Evolutionary conservation across 371 early-diverging fungal species (phyloP).

Genomic region (Mortierella sp.): DNA sequence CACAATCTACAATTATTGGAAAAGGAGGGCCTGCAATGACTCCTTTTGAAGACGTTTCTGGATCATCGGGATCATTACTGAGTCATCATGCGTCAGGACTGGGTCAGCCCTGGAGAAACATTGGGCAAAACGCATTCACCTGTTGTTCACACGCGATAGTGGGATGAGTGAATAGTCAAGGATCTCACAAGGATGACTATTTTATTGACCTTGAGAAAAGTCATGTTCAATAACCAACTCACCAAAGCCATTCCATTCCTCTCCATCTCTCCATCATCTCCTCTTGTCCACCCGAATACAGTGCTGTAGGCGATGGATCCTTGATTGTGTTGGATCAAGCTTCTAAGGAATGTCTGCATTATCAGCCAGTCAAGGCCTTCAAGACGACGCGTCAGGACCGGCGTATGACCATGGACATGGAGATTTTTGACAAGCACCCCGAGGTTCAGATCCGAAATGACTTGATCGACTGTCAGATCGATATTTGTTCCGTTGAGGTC

Average conservation of each 20-base stretch:
- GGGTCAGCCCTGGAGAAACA: too few species aligned
- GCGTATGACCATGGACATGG: constrained; percentile 68
- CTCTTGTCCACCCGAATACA: constrained; percentile 18
- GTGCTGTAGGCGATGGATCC: constrained; percentile 79
- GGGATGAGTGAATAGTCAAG: constrained; percentile 10
- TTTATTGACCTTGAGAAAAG: too few species aligned
- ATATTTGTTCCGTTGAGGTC: constrained; percentile 93
- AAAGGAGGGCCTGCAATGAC: neutral
- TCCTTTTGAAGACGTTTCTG: neutral
- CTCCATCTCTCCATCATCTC: neutral
- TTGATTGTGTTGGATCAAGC: constrained; percentile 85
- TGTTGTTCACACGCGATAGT: neutral
- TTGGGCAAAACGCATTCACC: neutral
- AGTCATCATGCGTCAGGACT: too few species aligned
- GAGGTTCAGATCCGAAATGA: constrained; percentile 87
- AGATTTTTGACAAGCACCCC: constrained; percentile 71
- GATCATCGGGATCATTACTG: too few species aligned
- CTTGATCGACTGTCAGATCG: constrained; percentile 91
- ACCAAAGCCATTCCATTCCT: too few species aligned
- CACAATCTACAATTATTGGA: neutral
- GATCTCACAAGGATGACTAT: too few species aligned
- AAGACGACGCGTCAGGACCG: constrained; percentile 62
- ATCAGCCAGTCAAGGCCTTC: constrained; percentile 76
- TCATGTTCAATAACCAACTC: too few species aligned
- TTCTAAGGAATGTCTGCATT: constrained; percentile 83